Base-by-base conservation (phyloP, 306 rosid species). In the Sechiopsis laciniata region DNA sequence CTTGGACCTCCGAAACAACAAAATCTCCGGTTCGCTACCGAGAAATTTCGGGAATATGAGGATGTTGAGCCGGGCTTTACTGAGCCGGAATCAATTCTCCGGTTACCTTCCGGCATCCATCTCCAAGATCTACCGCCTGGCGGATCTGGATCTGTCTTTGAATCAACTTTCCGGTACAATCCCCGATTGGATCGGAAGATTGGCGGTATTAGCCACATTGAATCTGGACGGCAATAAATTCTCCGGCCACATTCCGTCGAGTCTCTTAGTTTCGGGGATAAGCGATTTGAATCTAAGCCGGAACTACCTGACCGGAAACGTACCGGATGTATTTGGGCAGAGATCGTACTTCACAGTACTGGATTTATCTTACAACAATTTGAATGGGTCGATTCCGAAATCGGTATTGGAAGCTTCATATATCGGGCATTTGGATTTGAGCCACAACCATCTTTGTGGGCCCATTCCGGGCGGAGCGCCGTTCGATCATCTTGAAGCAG, bases 391-490 rank as follows among this genome's bases (percentile, higher is more conserved):
- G n/a, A 87, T 95, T 4, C 99, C 99, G 0, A 79, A 76, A 35
- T 84, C 99, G 0, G 76, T 95, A 6, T 51, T 85, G 8, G 48
- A 46, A 3, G 95, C 97, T 19, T 80, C 96, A 2, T 95, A 62
- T 53, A 75, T 95, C 50, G 99, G 99, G 0, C 99, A 95, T 65
- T 68, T 95, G 86, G 99, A 95, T 79, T 85, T 95, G 83, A 95
- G 99, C 80, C 89, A 95, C 52, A 95, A 95, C 83, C 96, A 86
- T 53, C 80, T 95, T 0, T 95, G 99, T 70, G 99, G 99, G 3
- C 68, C 52, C 40, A 91, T 95, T 55, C 99, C 99, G 10, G 29
- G 48, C 2, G 99, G 99, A 0, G 76, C 95, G 0, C 99, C 99
- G 10, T 95, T 91, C 35, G 91, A 95, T 78, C 99, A 95, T 69